These are phyloP conservation scores for Nothopassalora personata DNA, from an alignment of 2,329 filamentous ascomycete species.

Conservation along the genomic window DNA sequence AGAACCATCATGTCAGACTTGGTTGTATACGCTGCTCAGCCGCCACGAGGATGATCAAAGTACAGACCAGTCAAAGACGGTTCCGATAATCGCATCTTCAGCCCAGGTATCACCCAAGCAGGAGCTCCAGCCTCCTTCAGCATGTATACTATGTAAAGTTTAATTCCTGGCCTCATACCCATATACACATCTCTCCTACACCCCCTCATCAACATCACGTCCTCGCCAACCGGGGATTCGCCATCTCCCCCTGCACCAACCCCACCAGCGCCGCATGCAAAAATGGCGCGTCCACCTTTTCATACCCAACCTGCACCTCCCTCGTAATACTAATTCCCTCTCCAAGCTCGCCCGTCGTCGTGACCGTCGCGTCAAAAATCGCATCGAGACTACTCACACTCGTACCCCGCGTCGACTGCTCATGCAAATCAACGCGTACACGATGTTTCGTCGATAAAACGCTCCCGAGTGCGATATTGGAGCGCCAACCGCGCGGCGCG, in stretches of 20 bases:
- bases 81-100: not conserved
- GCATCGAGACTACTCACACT: slow-evolving; percentile 14
- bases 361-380: slow-evolving; percentile 5
- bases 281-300: slow-evolving; percentile 17
- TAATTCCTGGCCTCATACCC: not conserved
- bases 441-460: slow-evolving; percentile 10
- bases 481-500: slow-evolving; percentile 3
- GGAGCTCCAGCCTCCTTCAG: too few relatives aligned
- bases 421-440: slow-evolving; percentile 3
- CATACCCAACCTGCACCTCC: slow-evolving; percentile 14
- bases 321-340: slow-evolving; percentile 16
- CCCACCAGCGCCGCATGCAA: slow-evolving; percentile 31
- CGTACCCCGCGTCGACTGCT: slow-evolving; percentile 1
- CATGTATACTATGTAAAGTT: not conserved
- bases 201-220: not conserved
- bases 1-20: not conserved
- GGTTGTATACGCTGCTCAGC: not conserved
- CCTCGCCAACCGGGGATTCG: slow-evolving; percentile 16
- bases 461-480: slow-evolving; percentile 8
- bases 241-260: slow-evolving; percentile 22
- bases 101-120: not conserved
- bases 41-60: not conserved
- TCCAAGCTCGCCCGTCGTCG: not conserved
- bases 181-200: not conserved
- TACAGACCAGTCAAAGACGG: not conserved